These are phyloP conservation scores for Ananas comosus DNA, from an alignment of 176 grass and related monocot genomes.

Conservation along the genomic window DNA sequence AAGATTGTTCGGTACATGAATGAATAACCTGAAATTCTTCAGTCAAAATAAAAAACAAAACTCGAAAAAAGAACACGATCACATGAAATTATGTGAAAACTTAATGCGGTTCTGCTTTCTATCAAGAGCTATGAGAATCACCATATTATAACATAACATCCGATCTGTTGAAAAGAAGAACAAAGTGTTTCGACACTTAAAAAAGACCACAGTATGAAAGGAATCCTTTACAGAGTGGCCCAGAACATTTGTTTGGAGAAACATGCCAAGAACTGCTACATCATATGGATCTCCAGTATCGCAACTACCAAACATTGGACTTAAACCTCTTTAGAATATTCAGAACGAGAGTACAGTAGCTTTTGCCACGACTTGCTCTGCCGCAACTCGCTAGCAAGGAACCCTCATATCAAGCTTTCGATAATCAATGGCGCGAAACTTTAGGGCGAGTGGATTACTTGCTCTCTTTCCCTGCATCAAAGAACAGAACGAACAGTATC, in stretches of 20 bases:
- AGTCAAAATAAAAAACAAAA: too few relatives aligned
- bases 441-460: too few relatives aligned
- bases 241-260: slow-evolving; percentile 14
- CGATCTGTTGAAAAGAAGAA: slow-evolving; percentile 9
- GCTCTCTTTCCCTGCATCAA: too few relatives aligned
- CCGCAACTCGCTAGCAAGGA: too few relatives aligned
- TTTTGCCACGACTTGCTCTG: too few relatives aligned
- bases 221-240: slow-evolving; percentile 19
- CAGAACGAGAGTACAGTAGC: background rate
- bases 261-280: slow-evolving; percentile 14
- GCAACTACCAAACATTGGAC: slow-evolving; percentile 16
- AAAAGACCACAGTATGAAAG: slow-evolving; percentile 22
- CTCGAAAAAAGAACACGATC: too few relatives aligned
- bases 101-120: background rate
- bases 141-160: background rate
- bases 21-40: too few relatives aligned
- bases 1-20: too few relatives aligned
- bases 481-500: too few relatives aligned
- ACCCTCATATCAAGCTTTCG: too few relatives aligned
- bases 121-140: background rate
- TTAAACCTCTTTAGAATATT: slow-evolving; percentile 1
- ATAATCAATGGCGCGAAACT: too few relatives aligned
- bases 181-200: slow-evolving; percentile 12
- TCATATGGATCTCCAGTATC: slow-evolving; percentile 18
- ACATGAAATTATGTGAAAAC: background rate